phyloP scores from a whole-genome alignment of 805 yeast genomes.

The Teunomyces lycoperdinae region DNA sequence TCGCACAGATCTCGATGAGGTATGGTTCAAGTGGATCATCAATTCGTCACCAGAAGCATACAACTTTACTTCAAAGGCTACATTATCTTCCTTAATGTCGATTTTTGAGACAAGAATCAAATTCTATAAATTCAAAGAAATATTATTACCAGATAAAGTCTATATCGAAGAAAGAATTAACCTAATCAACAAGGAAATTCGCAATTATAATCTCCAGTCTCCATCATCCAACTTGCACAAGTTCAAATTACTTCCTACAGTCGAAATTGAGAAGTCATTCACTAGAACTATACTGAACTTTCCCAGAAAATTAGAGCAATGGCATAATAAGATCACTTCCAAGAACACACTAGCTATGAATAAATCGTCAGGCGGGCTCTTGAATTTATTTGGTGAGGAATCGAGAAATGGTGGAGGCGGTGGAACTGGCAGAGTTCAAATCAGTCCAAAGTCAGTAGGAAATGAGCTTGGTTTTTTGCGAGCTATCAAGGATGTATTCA shows the following conservation, averaged over 20 bases:
- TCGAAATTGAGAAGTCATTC: constrained; percentile 24
- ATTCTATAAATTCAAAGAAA: neutral
- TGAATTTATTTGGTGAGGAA: constrained; percentile 8
- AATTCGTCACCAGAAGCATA: constrained; percentile 6
- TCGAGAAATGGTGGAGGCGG: constrained; percentile 10
- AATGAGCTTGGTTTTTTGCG: constrained; percentile 21
- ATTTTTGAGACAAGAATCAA: constrained; percentile 1
- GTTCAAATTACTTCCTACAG: constrained; percentile 27
- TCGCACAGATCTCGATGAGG: constrained; percentile 40
- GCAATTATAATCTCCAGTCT: constrained; percentile 38
- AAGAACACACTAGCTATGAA: neutral
- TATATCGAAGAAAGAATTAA: constrained; percentile 23
- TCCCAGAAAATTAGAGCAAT: constrained; percentile 10
- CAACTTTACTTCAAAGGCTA: neutral
- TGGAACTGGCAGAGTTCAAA: neutral
- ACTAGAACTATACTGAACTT: constrained; percentile 14
- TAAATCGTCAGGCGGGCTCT: constrained; percentile 1
- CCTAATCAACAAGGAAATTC: constrained; percentile 21
- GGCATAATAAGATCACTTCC: constrained; percentile 12
- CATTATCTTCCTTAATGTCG: neutral
- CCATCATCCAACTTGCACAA: constrained; percentile 39
- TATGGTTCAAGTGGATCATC: constrained; percentile 14
- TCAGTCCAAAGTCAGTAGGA: neutral
- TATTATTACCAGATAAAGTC: constrained; percentile 6
- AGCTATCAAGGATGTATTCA: constrained; percentile 27